Percentiles rank a stretch among this genome's conserved stretches.
These are phyloP conservation scores for Epithemia pelagica DNA, from an alignment of 108 stramenopile genomes.

Conservation along the genomic window DNA sequence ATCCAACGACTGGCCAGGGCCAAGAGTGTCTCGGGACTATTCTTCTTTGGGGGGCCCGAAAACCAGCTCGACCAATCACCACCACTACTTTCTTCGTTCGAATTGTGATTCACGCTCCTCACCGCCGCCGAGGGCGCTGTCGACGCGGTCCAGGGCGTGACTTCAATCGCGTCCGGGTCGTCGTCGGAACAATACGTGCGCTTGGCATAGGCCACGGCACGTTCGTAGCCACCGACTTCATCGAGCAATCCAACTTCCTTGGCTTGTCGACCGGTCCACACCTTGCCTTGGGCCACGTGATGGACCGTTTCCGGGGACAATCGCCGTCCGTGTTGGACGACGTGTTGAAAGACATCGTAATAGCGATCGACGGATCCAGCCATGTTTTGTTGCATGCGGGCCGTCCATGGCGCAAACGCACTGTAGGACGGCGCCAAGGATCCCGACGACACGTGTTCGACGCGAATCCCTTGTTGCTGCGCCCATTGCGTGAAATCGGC, in stretches of 20 bases:
- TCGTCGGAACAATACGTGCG: conserved; percentile 14
- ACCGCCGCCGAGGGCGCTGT: background rate
- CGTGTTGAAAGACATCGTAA: conserved; percentile 62
- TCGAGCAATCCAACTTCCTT: conserved; percentile 60
- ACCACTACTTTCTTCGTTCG: background rate
- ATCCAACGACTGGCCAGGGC: too few species aligned
- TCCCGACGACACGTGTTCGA: conserved; percentile 49
- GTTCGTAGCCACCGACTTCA: conserved; percentile 56
- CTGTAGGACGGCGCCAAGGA: conserved; percentile 38
- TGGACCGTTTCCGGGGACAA: conserved; percentile 46
- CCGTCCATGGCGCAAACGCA: conserved; percentile 53
- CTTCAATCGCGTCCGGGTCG: background rate
- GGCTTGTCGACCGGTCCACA: conserved; percentile 76
- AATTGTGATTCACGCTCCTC: too few species aligned
- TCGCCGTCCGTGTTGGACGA: conserved; percentile 49
- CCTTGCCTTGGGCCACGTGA: conserved; percentile 56
- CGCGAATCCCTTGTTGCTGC: conserved; percentile 44
- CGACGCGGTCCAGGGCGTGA: background rate
- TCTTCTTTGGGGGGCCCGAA: background rate
- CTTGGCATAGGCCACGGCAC: conserved; percentile 65
- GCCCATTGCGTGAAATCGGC: conserved; percentile 57
- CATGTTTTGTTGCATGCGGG: conserved; percentile 46
- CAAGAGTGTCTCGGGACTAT: background rate
- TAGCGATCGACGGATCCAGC: conserved; percentile 30
- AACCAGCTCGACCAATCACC: background rate